These are phyloP conservation scores for Paecilomyces sp. DNA, from an alignment of 2,329 filamentous ascomycete genomes.

Conservation along the genomic window DNA sequence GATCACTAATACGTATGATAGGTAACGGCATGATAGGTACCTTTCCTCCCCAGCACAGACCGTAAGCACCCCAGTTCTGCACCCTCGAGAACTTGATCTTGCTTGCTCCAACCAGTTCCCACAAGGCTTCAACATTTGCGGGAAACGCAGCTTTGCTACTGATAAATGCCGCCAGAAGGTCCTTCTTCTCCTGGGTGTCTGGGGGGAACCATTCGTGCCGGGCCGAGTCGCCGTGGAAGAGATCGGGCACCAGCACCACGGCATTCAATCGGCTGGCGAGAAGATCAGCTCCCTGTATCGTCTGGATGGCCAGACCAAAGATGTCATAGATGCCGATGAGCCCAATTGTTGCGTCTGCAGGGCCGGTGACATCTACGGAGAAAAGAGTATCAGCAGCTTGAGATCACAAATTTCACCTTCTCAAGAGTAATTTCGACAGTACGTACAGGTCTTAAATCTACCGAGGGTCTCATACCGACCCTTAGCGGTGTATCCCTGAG, in stretches of 20 bases:
- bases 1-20: too few relatives aligned
- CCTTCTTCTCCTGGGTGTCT: neutral
- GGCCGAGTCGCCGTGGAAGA: neutral
- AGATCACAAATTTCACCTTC: too few relatives aligned
- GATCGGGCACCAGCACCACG: neutral
- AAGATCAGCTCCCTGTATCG: conserved; percentile 49
- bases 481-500: neutral
- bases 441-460: neutral
- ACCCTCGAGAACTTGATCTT: too few relatives aligned
- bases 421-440: neutral
- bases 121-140: too few relatives aligned
- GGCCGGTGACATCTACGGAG: neutral
- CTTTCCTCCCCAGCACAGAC: too few relatives aligned
- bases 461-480: neutral
- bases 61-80: too few relatives aligned
- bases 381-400: too few relatives aligned
- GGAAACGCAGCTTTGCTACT: too few relatives aligned
- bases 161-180: too few relatives aligned
- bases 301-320: conserved; percentile 49
- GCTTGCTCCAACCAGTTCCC: too few relatives aligned
- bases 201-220: neutral
- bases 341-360: conserved; percentile 36
- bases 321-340: conserved; percentile 49
- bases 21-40: too few relatives aligned
- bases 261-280: conserved; percentile 32